A percentile compares a stretch with the other conserved stretches of the same genome.
phyloP scores from a whole-genome alignment of 1,284 basidiomycete species.

The Thecaphora thlaspeos region DNA sequence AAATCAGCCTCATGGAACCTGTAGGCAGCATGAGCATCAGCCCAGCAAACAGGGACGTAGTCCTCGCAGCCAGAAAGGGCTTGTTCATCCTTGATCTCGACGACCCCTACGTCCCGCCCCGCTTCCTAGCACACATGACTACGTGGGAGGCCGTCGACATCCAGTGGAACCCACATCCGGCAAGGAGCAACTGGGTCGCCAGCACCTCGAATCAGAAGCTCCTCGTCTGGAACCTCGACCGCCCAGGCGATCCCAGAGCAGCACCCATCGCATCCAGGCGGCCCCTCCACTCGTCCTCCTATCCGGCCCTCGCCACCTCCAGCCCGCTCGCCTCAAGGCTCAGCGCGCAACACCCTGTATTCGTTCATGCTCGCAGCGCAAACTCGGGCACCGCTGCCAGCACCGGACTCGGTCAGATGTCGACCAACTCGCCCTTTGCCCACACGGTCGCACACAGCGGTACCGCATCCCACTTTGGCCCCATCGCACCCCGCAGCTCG shows the following conservation, averaged over 20 bases:
- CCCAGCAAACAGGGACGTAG: slow-evolving; percentile 55
- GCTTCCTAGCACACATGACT: slow-evolving; percentile 90
- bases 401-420: slow-evolving; percentile 17
- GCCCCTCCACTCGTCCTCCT: slow-evolving; percentile 16
- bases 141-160: slow-evolving; percentile 92
- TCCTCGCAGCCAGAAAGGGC: slow-evolving; percentile 68
- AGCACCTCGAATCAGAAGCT: slow-evolving; percentile 94
- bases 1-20: slow-evolving; percentile 45
- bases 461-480: slow-evolving; percentile 4
- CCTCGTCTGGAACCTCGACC: slow-evolving; percentile 87
- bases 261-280: slow-evolving; percentile 10
- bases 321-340: slow-evolving; percentile 6
- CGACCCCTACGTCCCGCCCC: slow-evolving; percentile 78
- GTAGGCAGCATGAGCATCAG: slow-evolving; percentile 57
- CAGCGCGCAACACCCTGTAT: slow-evolving; percentile 31
- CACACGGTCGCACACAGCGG: slow-evolving; percentile 7
- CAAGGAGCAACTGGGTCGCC: slow-evolving; percentile 82
- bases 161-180: slow-evolving; percentile 92
- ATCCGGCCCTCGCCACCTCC: slow-evolving; percentile 20
- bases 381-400: slow-evolving; percentile 26
- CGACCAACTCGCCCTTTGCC: slow-evolving; percentile 11
- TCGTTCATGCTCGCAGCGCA: no score
- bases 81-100: slow-evolving; percentile 95
- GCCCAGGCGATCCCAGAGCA: slow-evolving; percentile 35
- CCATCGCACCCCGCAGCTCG: slow-evolving; percentile 23